Evolutionary conservation across 164 flowering plant species (phyloP), one percentile per base, ranked within the genome.

Genomic region (Platanus orientalis): DNA sequence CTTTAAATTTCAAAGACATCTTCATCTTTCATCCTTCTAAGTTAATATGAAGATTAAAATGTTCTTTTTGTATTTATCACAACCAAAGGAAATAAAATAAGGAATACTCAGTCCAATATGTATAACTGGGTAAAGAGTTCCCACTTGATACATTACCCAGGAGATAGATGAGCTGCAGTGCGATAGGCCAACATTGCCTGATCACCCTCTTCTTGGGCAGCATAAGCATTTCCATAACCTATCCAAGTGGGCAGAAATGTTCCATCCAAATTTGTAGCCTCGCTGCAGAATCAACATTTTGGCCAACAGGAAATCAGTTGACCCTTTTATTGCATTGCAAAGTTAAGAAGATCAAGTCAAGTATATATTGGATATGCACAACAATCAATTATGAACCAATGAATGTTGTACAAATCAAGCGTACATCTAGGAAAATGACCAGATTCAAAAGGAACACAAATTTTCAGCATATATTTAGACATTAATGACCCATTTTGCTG

Each of bases 161-260:
- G 97, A 81, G 92, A 92, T 54, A 92, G 72, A 67, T 97, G 92
- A 73, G 94, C 94, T 74, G 94, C 97, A 61, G 96, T 90, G 16
- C 97, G 90, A 67, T 89, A 95, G 39, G 94, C 81, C 26, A 87
- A 79, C 99, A 92, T 95, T 65, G 99, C 99, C 68, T 92, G 99
- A 69, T 95, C 99, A 65, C 96, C 96, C 79, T 95, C 99, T 63
- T 92, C 97, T 82, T 78, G 79, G 64, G 92, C 97, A 70, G 99
- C 90, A 78, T 78, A 88, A 59, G 97, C 96, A 90, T 89, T 90
- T 44, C 99, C 99, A 72, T 59, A 80, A 36, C 97, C 97, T 64
- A 95, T 85, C 97, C 86, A 87, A 62, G 94, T 96, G 55, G 96
- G 89, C 14, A 87, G 63, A 77, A 95, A 95, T 64, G 89, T 80